These are phyloP conservation scores for Tylopilus intermedius DNA, from an alignment of 768 basidiomycete species.

Conservation along the genomic window DNA sequence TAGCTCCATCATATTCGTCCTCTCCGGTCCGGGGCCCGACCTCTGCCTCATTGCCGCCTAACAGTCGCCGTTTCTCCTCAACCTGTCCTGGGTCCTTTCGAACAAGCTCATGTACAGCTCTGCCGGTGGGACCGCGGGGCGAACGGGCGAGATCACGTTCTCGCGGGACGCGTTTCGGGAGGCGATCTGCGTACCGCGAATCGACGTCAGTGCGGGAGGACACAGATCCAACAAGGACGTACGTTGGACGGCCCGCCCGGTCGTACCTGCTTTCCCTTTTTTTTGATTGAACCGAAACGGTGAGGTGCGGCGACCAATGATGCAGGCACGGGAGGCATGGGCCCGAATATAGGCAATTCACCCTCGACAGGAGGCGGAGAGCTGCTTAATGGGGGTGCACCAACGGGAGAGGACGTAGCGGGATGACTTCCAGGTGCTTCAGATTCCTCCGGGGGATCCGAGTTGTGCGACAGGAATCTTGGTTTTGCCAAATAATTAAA, in stretches of 20 bases:
- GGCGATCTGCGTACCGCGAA: slow-evolving; percentile 8
- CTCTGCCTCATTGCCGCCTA: slow-evolving; percentile 29
- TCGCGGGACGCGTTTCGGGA: slow-evolving; percentile 38
- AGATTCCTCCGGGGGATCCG: slow-evolving; percentile 17
- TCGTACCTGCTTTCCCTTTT: slow-evolving; percentile 34
- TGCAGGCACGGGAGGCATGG: neutral
- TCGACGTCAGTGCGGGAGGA: neutral
- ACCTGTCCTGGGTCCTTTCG: slow-evolving; percentile 56
- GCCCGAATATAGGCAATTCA: slow-evolving; percentile 1
- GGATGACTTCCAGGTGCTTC: neutral
- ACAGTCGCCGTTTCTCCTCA: slow-evolving; percentile 53
- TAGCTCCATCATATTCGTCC: neutral
- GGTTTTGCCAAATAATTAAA: slow-evolving; percentile 33
- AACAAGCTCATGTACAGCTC: slow-evolving; percentile 31
- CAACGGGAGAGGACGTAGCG: slow-evolving; percentile 15
- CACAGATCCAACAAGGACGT: neutral
- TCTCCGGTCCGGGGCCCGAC: neutral
- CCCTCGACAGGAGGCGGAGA: slow-evolving; percentile 16
- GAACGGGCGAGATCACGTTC: slow-evolving; percentile 11
- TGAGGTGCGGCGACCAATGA: neutral
- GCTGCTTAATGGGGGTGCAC: slow-evolving; percentile 27
- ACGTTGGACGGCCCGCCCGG: slow-evolving; percentile 38
- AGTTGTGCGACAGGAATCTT: slow-evolving; percentile 26
- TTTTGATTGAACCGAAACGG: slow-evolving; percentile 9
- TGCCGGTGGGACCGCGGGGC: neutral